phyloP scores from a whole-genome alignment of 345 rosid species.

The Moringa oleifera region DNA sequence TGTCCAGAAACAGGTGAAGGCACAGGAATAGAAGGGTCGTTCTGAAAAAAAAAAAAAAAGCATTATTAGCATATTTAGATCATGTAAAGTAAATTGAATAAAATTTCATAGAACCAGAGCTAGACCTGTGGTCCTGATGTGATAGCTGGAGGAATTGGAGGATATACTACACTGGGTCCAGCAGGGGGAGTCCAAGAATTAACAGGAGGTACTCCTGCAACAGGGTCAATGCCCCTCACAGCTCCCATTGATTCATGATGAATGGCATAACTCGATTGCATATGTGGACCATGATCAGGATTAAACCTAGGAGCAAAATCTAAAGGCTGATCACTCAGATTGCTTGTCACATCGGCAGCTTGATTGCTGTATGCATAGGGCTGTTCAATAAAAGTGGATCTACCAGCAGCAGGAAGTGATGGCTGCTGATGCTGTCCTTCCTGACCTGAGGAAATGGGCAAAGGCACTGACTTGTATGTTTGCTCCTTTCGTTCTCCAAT shows the following conservation, averaged over 20 bases:
- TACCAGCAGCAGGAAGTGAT: slow-evolving; percentile 34
- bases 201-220: slow-evolving; percentile 27
- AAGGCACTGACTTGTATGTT: slow-evolving; percentile 23
- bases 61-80: slow-evolving; percentile 14
- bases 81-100: slow-evolving; percentile 4
- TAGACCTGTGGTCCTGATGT: slow-evolving; percentile 59
- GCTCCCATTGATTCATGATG: slow-evolving; percentile 37
- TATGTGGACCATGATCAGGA: slow-evolving; percentile 37
- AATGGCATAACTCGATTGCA: slow-evolving; percentile 43
- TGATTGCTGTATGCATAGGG: slow-evolving; percentile 58
- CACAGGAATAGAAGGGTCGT: slow-evolving; percentile 45
- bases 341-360: slow-evolving; percentile 35
- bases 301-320: slow-evolving; percentile 57
- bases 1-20: slow-evolving; percentile 59
- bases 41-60: slow-evolving; percentile 43
- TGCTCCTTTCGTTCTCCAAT: slow-evolving; percentile 29
- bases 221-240: slow-evolving; percentile 30
- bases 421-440: slow-evolving; percentile 44
- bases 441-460: slow-evolving; percentile 38
- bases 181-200: slow-evolving; percentile 60
- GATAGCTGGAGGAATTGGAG: slow-evolving; percentile 50
- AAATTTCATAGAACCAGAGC: slow-evolving; percentile 11
- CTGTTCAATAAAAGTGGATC: slow-evolving; percentile 36
- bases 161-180: slow-evolving; percentile 45
- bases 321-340: slow-evolving; percentile 63